These are phyloP conservation scores for Penstemon newberryi DNA, from an alignment of 257 asterid genomes.

Conservation along the genomic window DNA sequence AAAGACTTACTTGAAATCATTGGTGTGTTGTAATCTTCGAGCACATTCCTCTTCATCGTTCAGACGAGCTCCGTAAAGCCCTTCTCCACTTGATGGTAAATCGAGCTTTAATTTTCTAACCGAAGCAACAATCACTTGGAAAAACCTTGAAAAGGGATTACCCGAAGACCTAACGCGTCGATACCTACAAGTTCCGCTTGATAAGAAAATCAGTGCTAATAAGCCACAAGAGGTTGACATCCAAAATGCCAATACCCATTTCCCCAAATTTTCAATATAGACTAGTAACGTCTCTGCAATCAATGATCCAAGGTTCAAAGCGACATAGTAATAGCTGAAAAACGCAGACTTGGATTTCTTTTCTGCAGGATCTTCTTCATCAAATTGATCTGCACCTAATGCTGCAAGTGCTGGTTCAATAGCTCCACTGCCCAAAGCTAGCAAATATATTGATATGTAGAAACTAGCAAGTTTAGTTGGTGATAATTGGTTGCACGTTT, in stretches of 20 bases:
- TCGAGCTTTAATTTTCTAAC: slow-evolving; percentile 49
- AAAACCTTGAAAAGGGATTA: slow-evolving; percentile 67
- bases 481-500: slow-evolving; percentile 51
- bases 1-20: slow-evolving; percentile 62
- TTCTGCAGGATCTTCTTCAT: slow-evolving; percentile 67
- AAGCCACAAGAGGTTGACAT: slow-evolving; percentile 72
- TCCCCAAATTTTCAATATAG: slow-evolving; percentile 62
- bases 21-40: slow-evolving; percentile 50
- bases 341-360: slow-evolving; percentile 57
- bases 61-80: slow-evolving; percentile 50
- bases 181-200: slow-evolving; percentile 55
- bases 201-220: slow-evolving; percentile 47
- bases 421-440: slow-evolving; percentile 86
- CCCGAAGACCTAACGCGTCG: slow-evolving; percentile 61
- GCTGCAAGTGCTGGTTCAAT: slow-evolving; percentile 87
- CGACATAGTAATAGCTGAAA: slow-evolving; percentile 76
- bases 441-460: slow-evolving; percentile 60
- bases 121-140: slow-evolving; percentile 70
- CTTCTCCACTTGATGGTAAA: slow-evolving; percentile 48
- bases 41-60: slow-evolving; percentile 43
- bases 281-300: slow-evolving; percentile 72
- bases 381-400: slow-evolving; percentile 82
- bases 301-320: slow-evolving; percentile 70
- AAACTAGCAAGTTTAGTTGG: slow-evolving; percentile 53
- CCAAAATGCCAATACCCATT: slow-evolving; percentile 83